Percentiles rank a stretch among this genome's conserved stretches.
Evolutionary conservation across 108 stramenopile genomes (phyloP).

Genomic region (Conticribra guillardii): DNA sequence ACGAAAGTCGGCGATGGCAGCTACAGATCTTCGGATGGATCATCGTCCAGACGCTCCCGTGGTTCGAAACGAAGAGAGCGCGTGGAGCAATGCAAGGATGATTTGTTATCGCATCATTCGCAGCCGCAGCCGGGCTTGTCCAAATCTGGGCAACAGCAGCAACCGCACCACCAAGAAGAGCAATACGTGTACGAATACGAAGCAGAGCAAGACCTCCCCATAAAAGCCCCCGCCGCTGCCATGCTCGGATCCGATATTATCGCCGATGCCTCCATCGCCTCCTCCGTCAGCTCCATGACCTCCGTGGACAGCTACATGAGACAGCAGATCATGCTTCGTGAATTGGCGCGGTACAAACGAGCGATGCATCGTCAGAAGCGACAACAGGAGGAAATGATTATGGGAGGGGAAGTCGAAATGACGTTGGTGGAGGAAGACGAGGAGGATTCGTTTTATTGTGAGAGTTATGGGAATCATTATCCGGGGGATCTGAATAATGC

Average conservation of each 20-base stretch:
- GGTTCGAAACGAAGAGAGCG: background rate
- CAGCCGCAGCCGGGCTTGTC: no score
- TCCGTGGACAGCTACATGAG: slow-evolving; percentile 31
- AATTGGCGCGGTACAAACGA: slow-evolving; percentile 5
- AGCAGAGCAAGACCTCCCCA: background rate
- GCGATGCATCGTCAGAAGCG: background rate
- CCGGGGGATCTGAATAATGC: no score
- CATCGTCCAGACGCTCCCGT: background rate
- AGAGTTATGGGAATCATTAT: background rate
- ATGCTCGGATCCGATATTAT: background rate
- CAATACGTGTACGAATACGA: background rate
- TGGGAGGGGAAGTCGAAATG: background rate
- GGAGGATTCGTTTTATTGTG: background rate
- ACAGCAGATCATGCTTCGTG: slow-evolving; percentile 19
- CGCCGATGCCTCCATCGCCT: background rate
- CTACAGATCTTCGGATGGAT: background rate
- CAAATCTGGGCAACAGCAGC: background rate
- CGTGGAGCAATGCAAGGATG: background rate
- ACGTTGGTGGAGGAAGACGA: background rate
- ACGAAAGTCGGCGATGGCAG: background rate
- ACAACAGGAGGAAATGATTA: background rate
- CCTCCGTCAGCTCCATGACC: slow-evolving; percentile 28
- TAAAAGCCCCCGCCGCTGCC: background rate
- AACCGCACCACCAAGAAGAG: background rate
- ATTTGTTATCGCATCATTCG: background rate